phyloP scores from a whole-genome alignment of 2,329 filamentous ascomycete species.

The Elsinoe ampelina region DNA sequence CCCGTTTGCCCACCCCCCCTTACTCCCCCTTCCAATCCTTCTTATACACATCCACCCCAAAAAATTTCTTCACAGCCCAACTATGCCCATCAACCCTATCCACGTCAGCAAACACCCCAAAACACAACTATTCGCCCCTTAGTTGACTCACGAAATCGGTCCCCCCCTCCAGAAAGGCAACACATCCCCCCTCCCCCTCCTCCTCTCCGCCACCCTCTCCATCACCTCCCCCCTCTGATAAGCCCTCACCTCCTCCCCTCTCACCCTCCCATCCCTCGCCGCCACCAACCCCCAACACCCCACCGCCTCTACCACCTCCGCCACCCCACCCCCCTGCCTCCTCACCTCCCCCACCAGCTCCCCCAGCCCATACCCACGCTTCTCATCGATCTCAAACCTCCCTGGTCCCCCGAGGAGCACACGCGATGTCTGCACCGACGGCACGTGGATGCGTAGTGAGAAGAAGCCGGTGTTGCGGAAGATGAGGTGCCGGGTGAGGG shows the following conservation, averaged over 20 bases:
- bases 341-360: constrained; percentile 23
- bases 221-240: constrained; percentile 27
- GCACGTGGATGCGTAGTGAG: constrained; percentile 28
- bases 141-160: constrained; percentile 22
- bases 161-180: constrained; percentile 29
- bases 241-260: constrained; percentile 24
- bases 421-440: constrained; percentile 22
- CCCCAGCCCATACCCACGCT: constrained; percentile 21
- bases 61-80: constrained; percentile 26
- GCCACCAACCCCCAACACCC: constrained; percentile 28
- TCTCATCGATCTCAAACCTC: constrained; percentile 24
- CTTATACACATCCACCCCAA: constrained; percentile 26
- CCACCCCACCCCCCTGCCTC: constrained; percentile 16
- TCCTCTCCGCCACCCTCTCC: constrained; percentile 22
- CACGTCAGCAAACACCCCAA: background rate
- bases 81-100: constrained; percentile 23
- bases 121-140: background rate
- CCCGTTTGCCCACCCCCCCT: constrained; percentile 7
- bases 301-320: constrained; percentile 23
- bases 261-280: constrained; percentile 24
- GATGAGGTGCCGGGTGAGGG: constrained; percentile 26
- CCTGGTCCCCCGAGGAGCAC: constrained; percentile 23
- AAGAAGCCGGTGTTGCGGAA: constrained; percentile 26
- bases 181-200: constrained; percentile 26
- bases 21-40: constrained; percentile 21